These are phyloP conservation scores for Aspergillus floridensis DNA, from an alignment of 2,329 filamentous ascomycete species.

Conservation along the genomic window DNA sequence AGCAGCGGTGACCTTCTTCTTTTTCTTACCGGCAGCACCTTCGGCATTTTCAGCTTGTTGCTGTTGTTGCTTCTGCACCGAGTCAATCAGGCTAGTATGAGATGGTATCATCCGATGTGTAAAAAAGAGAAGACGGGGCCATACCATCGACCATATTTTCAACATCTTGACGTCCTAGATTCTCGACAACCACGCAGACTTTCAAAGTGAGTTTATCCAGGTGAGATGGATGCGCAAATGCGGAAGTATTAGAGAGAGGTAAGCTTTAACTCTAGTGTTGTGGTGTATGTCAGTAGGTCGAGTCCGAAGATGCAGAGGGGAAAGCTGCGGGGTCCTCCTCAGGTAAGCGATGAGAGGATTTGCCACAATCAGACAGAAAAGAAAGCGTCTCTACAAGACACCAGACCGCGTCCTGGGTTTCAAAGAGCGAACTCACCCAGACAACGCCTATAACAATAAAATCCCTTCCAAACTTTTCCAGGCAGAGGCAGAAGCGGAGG, in stretches of 20 bases:
- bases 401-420: too few species aligned
- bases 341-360: not conserved
- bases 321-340: slow-evolving; percentile 2
- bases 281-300: too few species aligned
- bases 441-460: too few species aligned
- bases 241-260: too few species aligned
- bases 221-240: not conserved
- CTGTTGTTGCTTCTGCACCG: slow-evolving; percentile 67
- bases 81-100: not conserved
- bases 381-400: not conserved
- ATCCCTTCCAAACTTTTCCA: too few species aligned
- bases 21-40: slow-evolving; percentile 74
- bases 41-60: slow-evolving; percentile 94
- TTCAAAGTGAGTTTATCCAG: not conserved
- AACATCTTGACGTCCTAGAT: slow-evolving; percentile 65
- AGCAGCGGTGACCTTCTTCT: slow-evolving; percentile 98
- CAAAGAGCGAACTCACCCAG: not conserved
- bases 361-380: not conserved
- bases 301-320: not conserved
- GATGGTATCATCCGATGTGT: not conserved
- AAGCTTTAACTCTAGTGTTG: too few species aligned
- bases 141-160: slow-evolving; percentile 99
- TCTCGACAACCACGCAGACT: not conserved
- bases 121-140: slow-evolving; percentile 21
- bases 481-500: too few species aligned